Conservation (phyloP, 192 early-diverging fungal genomes). For the Coemansia reversa region DNA sequence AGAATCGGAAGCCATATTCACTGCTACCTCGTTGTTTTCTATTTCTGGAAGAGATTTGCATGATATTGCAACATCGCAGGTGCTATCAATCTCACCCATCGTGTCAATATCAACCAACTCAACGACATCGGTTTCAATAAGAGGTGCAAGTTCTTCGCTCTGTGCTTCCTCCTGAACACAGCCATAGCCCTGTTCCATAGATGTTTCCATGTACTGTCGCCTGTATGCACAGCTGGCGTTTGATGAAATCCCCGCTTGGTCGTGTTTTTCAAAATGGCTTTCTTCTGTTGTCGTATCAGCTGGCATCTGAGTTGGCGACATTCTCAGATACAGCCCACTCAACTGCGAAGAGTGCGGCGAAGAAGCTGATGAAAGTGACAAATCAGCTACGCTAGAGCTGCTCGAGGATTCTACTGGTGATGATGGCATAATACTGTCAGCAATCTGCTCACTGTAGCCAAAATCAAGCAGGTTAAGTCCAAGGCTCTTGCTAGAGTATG, state of each 20-base stretch:
- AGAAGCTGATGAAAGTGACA: constrained; percentile 3
- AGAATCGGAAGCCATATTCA: not conserved
- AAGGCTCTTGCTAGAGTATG: constrained; percentile 43
- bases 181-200: not conserved
- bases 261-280: not conserved
- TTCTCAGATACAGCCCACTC: not conserved
- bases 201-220: constrained; percentile 1
- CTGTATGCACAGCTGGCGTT: not conserved
- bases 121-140: constrained; percentile 9
- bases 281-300: not conserved
- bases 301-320: not conserved
- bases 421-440: constrained; percentile 23
- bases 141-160: constrained; percentile 1
- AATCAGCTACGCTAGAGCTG: not conserved
- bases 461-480: constrained; percentile 40
- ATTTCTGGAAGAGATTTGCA: not conserved
- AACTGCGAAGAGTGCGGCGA: constrained; percentile 2
- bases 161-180: not conserved
- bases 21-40: not conserved
- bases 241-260: not conserved
- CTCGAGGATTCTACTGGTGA: constrained; percentile 5
- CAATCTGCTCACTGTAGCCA: constrained; percentile 29
- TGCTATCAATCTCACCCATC: constrained; percentile 8
- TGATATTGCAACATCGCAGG: not conserved
- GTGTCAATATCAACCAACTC: constrained; percentile 17